phyloP scores from a whole-genome alignment of 2,329 filamentous ascomycete species.

The Exserohilum turcica region DNA sequence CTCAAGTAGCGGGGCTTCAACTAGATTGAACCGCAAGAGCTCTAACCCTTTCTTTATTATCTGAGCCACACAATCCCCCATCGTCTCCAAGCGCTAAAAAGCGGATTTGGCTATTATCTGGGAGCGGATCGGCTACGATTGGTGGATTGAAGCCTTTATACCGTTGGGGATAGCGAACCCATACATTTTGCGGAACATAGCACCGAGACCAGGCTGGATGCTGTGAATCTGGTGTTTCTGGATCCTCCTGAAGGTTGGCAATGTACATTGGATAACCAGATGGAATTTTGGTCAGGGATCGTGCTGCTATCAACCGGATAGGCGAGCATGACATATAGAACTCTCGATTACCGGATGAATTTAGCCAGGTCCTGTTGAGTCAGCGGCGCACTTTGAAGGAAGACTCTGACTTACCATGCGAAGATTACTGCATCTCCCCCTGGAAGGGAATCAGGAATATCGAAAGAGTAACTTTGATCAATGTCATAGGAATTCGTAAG shows the following conservation, averaged over 20 bases:
- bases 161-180: conserved; percentile 2
- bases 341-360: conserved; percentile 52
- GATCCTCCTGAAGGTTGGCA: conserved; percentile 4
- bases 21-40: neutral
- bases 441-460: conserved; percentile 48
- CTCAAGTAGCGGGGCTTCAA: neutral
- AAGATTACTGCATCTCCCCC: conserved; percentile 45
- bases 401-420: conserved; percentile 37
- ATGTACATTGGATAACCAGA: conserved; percentile 10
- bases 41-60: neutral
- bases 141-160: neutral
- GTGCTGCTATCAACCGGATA: conserved; percentile 28
- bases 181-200: conserved; percentile 8
- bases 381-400: neutral
- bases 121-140: neutral
- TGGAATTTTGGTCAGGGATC: neutral
- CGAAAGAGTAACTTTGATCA: conserved; percentile 50
- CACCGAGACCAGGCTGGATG: conserved; percentile 4
- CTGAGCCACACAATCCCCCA: neutral
- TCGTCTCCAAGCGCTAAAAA: neutral
- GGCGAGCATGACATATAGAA: conserved; percentile 52
- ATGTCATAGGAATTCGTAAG: conserved; percentile 29
- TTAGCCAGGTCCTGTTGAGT: conserved; percentile 13
- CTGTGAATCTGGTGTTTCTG: neutral
- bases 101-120: neutral